Base-by-base conservation (phyloP, 2,329 filamentous ascomycete species). In the Colletotrichum melonis region DNA sequence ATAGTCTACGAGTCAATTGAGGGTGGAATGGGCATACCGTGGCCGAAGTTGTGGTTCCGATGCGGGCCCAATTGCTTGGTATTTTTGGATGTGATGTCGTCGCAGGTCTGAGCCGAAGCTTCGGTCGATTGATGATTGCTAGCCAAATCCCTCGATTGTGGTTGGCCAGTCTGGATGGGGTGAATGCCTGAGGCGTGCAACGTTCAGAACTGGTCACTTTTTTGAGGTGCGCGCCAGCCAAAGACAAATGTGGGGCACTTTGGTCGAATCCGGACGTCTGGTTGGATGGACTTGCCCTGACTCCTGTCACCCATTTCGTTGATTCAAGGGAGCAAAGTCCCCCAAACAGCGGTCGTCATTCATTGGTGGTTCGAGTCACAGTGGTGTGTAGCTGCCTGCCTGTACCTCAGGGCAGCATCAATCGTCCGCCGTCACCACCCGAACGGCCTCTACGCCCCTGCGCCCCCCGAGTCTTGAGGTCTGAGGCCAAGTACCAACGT, bases 181-280 rank as follows among this genome's bases (percentile, higher is more conserved):
- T 32, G 71, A 12, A 2, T 78, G 82, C 82, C 83, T 84, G 76
- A 84, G 83, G 82, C 81, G 42, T 76, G 8, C 52, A 72, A 63
- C 2, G 54, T 8, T 16, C 16, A 14, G 19, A 24, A 9, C 3
- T 30, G 24, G 26, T 19, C 11, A 49, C 57, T 35, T 5, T 38
- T n/a, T 46, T 62, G 49, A 59, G 42, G 24, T 56, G 49, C 14
- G 56, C 28, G 4, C 7, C 16, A 11, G 7, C 28, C 28, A 11
- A 4, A 49, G 42, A 11, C 19, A 8, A 4, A 22, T 6, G 19
- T 49, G 42, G 42, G 42, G 19, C 9, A n/a, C 16, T 9, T 49
- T 11, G 7, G 19, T 22, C 3, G 1, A 22, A 49, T 9, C 2
- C 19, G 6, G 42, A 4, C 19, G 1, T 11, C 42, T 49, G 42